A percentile compares a stretch with the other conserved stretches of the same genome.
Evolutionary conservation across 1,139 yeast species (phyloP).

Genomic region (Yamadazyma buinensis): DNA sequence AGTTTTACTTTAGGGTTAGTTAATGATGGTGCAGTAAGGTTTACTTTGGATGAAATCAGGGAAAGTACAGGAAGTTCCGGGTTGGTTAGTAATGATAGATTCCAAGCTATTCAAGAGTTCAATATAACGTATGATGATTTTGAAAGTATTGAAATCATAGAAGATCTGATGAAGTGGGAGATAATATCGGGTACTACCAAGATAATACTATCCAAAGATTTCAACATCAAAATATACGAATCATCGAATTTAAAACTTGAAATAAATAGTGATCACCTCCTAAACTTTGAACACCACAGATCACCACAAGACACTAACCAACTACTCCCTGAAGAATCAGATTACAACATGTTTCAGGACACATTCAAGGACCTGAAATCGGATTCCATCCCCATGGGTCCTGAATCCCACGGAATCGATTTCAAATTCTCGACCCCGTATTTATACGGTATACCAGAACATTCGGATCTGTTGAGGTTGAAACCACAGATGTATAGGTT

Average conservation of each 20-base stretch:
- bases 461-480: constrained; percentile 74
- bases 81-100: constrained; percentile 43
- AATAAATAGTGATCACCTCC: constrained; percentile 63
- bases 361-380: constrained; percentile 54
- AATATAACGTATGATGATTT: background rate
- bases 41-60: constrained; percentile 60
- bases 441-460: constrained; percentile 94
- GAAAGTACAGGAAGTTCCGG: constrained; percentile 15
- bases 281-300: constrained; percentile 81
- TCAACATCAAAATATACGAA: constrained; percentile 47
- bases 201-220: constrained; percentile 21
- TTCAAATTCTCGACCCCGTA: constrained; percentile 57
- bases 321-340: constrained; percentile 51
- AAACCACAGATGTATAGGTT: constrained; percentile 76
- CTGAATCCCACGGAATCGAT: constrained; percentile 85
- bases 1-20: constrained; percentile 58
- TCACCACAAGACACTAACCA: constrained; percentile 34
- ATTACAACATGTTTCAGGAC: constrained; percentile 58
- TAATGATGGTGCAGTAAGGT: constrained; percentile 51
- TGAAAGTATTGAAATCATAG: background rate
- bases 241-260: constrained; percentile 46
- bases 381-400: constrained; percentile 76
- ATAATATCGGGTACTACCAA: constrained; percentile 15
- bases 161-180: background rate
- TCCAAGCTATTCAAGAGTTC: constrained; percentile 32